Evolutionary conservation across 345 rosid genomes (phyloP), one percentile per base, ranked within the genome.

Genomic region (Brassica nigra): DNA sequence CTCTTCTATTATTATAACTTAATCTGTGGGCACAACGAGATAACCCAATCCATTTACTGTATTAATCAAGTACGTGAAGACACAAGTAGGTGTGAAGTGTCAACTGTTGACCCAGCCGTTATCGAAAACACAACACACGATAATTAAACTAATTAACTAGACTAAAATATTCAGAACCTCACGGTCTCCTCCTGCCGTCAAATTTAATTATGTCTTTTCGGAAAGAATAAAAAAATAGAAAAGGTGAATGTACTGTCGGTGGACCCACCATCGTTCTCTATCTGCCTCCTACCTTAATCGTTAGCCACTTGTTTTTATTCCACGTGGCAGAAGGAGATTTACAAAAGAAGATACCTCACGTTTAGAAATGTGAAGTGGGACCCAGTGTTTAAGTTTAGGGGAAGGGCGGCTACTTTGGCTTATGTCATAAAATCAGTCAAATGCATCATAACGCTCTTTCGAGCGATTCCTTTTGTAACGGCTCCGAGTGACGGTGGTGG

Each of bases 121-220:
- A 23, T 31, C 2, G 42, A 18, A 34, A 49, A 20, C 33, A 33
- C 12, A 28, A 28, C n/a, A 20, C 33, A 76, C n/a, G 42, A 57
- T 68, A 33, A 70, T 18, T 31, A 20, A 37, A 8, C 2, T 37
- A 37, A 66, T 65, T n/a, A 68, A 59, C 12, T 0, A 23, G 54
- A 66, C 8, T 33, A 16, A 52, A 18, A 54, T 0, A 54, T n/a
- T 52, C 9, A n/a, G 20, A n/a, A 78, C 54, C 9, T 72, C 62
- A 72, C 62, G 67, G 73, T 78, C 73, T 71, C 8, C 23, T 37
- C 34, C 67, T 66, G 82, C 74, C 82, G 78, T 78, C 77, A 73
- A 72, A 66, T 37, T 58, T 39, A 72, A 57, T 65, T 78, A 34
- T 54, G 54, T 72, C 29, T 39, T 65, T 28, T 52, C 18, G 5